These are phyloP conservation scores for Rutidosis leptorrhynchoides DNA, from an alignment of 129 eudicot species.

Conservation along the genomic window DNA sequence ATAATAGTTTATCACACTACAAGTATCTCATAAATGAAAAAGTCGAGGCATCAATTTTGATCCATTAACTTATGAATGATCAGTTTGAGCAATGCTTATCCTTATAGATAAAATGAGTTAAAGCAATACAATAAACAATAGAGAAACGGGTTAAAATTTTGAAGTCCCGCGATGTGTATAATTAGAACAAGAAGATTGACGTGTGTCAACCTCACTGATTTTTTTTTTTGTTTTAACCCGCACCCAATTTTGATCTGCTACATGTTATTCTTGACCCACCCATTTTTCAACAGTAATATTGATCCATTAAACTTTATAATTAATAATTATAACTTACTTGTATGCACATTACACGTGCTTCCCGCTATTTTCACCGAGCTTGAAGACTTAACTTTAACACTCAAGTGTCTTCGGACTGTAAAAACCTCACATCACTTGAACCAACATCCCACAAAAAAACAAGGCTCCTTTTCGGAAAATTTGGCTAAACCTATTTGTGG, in stretches of 20 bases:
- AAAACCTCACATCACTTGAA: slow-evolving; percentile 37
- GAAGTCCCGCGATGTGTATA: background rate
- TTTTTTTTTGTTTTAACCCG: too few relatives aligned
- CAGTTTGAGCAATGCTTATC: background rate
- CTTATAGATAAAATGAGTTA: background rate
- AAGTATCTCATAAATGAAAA: background rate
- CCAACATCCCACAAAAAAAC: slow-evolving; percentile 39
- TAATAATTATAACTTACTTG: background rate
- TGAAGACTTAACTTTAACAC: background rate
- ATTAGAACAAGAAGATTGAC: too few relatives aligned
- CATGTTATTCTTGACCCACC: background rate
- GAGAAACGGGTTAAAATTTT: background rate
- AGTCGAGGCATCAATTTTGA: background rate
- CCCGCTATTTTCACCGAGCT: too few relatives aligned
- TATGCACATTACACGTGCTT: background rate
- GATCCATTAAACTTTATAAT: background rate
- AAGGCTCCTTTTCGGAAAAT: slow-evolving; percentile 40
- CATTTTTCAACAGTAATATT: background rate
- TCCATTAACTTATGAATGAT: background rate
- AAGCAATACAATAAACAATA: background rate
- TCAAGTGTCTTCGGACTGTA: slow-evolving; percentile 24
- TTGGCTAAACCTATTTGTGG: slow-evolving; percentile 55
- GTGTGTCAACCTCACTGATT: background rate
- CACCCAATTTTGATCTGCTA: background rate
- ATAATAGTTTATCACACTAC: background rate